A percentile compares a stretch with the other conserved stretches of the same genome.
Conservation (phyloP, 768 basidiomycete genomes). For the Xerocomus potaroensis region DNA sequence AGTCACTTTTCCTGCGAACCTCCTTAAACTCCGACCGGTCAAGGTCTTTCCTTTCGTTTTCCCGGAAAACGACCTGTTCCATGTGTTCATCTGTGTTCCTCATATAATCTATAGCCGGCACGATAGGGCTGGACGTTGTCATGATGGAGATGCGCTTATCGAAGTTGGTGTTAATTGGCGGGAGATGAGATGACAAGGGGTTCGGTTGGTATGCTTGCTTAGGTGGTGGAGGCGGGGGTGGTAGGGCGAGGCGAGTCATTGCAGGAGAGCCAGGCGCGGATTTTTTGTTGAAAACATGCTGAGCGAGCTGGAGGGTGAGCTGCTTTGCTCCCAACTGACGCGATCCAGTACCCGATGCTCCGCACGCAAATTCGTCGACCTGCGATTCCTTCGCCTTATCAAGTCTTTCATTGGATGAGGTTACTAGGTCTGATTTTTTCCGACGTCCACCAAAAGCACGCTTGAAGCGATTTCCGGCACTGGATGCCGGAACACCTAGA, state of each 20-base stretch:
- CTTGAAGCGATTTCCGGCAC: conserved; percentile 27
- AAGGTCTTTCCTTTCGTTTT: conserved; percentile 28
- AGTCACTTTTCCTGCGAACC: conserved; percentile 76
- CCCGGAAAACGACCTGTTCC: conserved; percentile 19
- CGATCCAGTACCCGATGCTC: conserved; percentile 6
- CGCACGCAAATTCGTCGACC: conserved; percentile 15
- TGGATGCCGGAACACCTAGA: conserved; percentile 15
- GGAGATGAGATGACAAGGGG: conserved; percentile 22
- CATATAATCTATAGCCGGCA: conserved; percentile 55
- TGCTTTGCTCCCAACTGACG: conserved; percentile 31
- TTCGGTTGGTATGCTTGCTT: conserved; percentile 26
- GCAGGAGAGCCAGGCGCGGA: conserved; percentile 31
- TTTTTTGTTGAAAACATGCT: conserved; percentile 44
- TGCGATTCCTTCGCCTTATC: conserved; percentile 20
- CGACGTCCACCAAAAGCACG: conserved; percentile 32
- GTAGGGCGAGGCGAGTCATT: conserved; percentile 26
- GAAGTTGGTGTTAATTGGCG: conserved; percentile 19
- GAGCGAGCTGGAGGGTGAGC: conserved; percentile 41
- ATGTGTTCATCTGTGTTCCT: conserved; percentile 35
- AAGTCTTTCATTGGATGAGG: conserved; percentile 19
- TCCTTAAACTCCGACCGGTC: conserved; percentile 52
- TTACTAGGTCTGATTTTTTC: conserved; percentile 28
- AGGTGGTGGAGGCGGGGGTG: conserved; percentile 38
- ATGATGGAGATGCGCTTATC: conserved; percentile 50
- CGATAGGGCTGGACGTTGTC: conserved; percentile 50